Evolutionary conservation across 1,284 basidiomycete genomes (phyloP), one percentile per base, ranked within the genome.

Genomic region (Ceratobasidium theobromae): DNA sequence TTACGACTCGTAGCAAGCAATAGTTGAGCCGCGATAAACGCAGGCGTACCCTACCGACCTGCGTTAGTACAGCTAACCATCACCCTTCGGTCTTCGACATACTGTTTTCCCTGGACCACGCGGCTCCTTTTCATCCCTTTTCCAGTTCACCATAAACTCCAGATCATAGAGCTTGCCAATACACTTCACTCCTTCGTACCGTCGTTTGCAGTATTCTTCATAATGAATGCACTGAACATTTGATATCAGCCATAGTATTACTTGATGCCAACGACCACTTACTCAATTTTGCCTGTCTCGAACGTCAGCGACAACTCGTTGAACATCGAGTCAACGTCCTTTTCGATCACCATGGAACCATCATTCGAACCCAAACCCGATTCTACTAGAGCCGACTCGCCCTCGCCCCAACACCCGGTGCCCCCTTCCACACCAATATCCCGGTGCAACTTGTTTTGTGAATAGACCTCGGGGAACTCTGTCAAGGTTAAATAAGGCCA

Each of bases 381-480:
- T 38, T 25, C 6, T 33, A 35, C 48, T 52, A 6, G 33, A 23
- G n/a, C 53, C 14, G 57, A 51, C 18, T 40, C 57, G 23, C 28
- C 38, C 23, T 52, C 57, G 14, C 16, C 18, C n/a, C 32, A 18
- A 40, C 45, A 27, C 23, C 30, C 53, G 4, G 16, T 51, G 23
- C n/a, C 32, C 14, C 23, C 27, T 5, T 28, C 30, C 16, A 40
- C 33, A 41, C 66, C 64, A 40, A 67, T 64, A 27, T 67, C 66
- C 14, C 66, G 66, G 32, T 67, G 66, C 30, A 67, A 57, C 57
- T 58, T 46, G 18, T 43, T 27, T 27, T 48, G 25, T 8, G n/a
- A 16, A 2, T 18, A 40, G 18, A 58, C 35, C 25, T 21, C 28
- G 4, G 55, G 41, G 16, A 57, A 40, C 54, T 40, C 38, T 54